phyloP scores from a whole-genome alignment of 176 grass and related monocot species.

The Eragrostis nindensis region DNA sequence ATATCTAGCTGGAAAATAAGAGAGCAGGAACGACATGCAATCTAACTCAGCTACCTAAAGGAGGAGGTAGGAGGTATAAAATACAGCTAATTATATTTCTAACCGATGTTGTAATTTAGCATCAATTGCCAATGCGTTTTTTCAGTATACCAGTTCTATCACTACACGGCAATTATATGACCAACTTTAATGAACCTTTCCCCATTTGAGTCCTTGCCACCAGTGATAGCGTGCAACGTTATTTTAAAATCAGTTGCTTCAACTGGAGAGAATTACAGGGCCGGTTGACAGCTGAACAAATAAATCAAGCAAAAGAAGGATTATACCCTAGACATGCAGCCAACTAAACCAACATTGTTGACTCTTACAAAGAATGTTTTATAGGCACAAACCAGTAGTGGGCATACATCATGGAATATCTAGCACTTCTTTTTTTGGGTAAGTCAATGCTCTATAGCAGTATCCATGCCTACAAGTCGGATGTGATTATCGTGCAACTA shows the following conservation, averaged over 20 bases:
- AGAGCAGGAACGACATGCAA: slow-evolving; percentile 50
- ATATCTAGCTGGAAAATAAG: slow-evolving; percentile 53
- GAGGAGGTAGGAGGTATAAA: slow-evolving; percentile 32
- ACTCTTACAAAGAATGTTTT: neutral
- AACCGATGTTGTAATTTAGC: neutral
- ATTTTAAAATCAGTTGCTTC: neutral
- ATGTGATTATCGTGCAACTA: neutral
- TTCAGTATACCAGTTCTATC: neutral
- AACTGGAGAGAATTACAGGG: slow-evolving; percentile 14
- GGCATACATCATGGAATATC: neutral
- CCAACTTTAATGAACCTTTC: slow-evolving; percentile 5
- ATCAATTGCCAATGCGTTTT: slow-evolving; percentile 7
- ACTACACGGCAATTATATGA: neutral
- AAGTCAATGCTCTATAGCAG: neutral
- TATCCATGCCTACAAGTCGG: slow-evolving; percentile 4
- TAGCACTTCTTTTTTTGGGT: neutral
- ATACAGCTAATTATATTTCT: slow-evolving; percentile 39
- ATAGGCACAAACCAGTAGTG: neutral
- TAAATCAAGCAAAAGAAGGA: neutral
- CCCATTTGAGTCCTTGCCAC: neutral
- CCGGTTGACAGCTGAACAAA: slow-evolving; percentile 1
- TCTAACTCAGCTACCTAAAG: slow-evolving; percentile 45
- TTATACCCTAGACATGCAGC: neutral
- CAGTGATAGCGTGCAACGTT: neutral
- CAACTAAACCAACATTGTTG: slow-evolving; percentile 3